Evolutionary conservation across 2,329 filamentous ascomycete species (phyloP).

Genomic region (Claviceps maximensis): DNA sequence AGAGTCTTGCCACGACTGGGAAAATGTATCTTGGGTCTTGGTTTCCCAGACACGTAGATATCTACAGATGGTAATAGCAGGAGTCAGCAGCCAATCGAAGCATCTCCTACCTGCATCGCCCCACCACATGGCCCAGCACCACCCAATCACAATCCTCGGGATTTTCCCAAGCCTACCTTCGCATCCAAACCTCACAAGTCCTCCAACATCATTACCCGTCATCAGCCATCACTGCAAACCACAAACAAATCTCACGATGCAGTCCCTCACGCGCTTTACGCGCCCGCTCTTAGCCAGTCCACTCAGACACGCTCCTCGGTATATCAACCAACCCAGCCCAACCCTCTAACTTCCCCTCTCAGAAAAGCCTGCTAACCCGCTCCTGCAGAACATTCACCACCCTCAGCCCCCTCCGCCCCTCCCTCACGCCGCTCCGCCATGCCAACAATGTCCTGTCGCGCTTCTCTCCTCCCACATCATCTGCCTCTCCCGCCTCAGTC

Average conservation of each 20-base stretch:
- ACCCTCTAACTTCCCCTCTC: neutral
- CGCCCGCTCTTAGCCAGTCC: conserved; percentile 15
- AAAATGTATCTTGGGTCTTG: too few relatives aligned
- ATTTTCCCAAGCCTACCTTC: neutral
- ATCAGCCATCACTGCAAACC: neutral
- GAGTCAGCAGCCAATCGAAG: too few relatives aligned
- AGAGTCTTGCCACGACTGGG: too few relatives aligned
- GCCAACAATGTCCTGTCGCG: conserved; percentile 14
- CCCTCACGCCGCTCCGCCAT: conserved; percentile 23
- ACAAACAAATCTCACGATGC: conserved; percentile 8
- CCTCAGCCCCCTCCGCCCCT: conserved; percentile 37
- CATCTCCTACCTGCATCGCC: neutral
- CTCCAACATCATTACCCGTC: neutral
- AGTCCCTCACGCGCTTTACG: conserved; percentile 18
- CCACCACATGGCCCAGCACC: neutral
- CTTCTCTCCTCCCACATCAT: conserved; percentile 18
- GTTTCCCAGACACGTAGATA: too few relatives aligned
- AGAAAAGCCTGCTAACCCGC: neutral
- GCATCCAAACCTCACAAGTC: neutral
- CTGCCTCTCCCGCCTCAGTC: conserved; percentile 7
- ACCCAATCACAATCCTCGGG: neutral
- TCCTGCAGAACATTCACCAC: conserved; percentile 32
- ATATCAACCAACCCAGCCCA: neutral
- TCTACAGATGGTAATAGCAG: too few relatives aligned
- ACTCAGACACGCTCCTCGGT: conserved; percentile 14